A percentile compares a stretch with the other conserved stretches of the same genome.
These are phyloP conservation scores for Kodamaea laetipori DNA, from an alignment of 805 yeast genomes.

Conservation along the genomic window DNA sequence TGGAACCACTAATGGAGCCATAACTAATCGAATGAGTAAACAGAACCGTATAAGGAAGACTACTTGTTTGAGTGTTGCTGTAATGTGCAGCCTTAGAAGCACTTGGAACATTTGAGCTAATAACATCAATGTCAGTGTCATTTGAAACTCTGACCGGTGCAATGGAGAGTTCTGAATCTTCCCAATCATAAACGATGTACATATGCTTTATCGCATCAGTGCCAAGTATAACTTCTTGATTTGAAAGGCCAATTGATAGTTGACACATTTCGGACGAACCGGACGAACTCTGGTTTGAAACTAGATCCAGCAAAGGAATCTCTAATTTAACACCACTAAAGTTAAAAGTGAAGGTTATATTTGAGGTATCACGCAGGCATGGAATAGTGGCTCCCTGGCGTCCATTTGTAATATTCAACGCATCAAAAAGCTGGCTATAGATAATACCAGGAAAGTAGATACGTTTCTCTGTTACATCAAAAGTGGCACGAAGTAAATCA, in stretches of 20 bases:
- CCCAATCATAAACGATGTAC: slow-evolving; percentile 65
- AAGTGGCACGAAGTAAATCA: slow-evolving; percentile 25
- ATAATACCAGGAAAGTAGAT: too few relatives aligned
- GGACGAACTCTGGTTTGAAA: slow-evolving; percentile 28
- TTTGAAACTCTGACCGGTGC: slow-evolving; percentile 30
- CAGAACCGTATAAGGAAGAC: too few relatives aligned
- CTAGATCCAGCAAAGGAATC: slow-evolving; percentile 55
- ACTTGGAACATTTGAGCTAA: slow-evolving; percentile 49
- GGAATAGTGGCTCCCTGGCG: slow-evolving; percentile 40
- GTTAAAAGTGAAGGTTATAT: slow-evolving; percentile 42
- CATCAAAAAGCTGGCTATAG: too few relatives aligned
- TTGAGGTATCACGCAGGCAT: slow-evolving; percentile 35
- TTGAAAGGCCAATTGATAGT: slow-evolving; percentile 30
- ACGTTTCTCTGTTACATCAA: slow-evolving; percentile 39
- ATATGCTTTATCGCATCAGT: slow-evolving; percentile 65
- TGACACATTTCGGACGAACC: slow-evolving; percentile 20
- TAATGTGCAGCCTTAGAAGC: slow-evolving; percentile 51
- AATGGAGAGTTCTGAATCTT: slow-evolving; percentile 54
- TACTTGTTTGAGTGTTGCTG: too few relatives aligned
- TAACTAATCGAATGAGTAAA: too few relatives aligned
- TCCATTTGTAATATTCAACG: slow-evolving; percentile 46
- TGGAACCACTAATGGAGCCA: too few relatives aligned
- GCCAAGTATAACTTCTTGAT: too few relatives aligned
- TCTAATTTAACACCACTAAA: slow-evolving; percentile 66
- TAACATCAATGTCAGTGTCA: slow-evolving; percentile 46